phyloP scores from a whole-genome alignment of 1,284 basidiomycete genomes.

The Vanrija humicola region DNA sequence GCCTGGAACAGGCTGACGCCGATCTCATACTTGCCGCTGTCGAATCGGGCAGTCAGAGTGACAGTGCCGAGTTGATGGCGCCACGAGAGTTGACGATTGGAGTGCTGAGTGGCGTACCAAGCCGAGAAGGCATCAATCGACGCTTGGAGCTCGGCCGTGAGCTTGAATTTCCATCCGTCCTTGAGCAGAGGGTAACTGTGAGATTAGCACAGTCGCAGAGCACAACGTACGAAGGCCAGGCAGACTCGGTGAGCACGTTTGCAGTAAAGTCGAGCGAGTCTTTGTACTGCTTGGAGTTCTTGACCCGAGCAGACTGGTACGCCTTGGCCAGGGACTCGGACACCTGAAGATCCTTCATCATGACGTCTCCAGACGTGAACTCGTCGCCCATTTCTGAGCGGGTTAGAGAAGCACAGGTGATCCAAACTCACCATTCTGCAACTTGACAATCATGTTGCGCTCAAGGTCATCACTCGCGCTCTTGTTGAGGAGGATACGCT shows the following conservation, averaged over 20 bases:
- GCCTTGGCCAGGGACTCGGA: slow-evolving; percentile 50
- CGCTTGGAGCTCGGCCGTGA: slow-evolving; percentile 60
- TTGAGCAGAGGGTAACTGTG: slow-evolving; percentile 38
- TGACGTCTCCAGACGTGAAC: slow-evolving; percentile 49
- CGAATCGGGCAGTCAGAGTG: slow-evolving; percentile 67
- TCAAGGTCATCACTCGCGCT: slow-evolving; percentile 91
- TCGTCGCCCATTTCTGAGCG: slow-evolving; percentile 49
- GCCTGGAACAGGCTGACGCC: slow-evolving; percentile 88
- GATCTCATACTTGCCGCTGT: slow-evolving; percentile 72
- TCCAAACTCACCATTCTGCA: slow-evolving; percentile 64
- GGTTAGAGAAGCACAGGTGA: slow-evolving; percentile 38
- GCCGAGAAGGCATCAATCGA: slow-evolving; percentile 60
- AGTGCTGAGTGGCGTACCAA: slow-evolving; percentile 73
- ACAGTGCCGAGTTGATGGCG: slow-evolving; percentile 76
- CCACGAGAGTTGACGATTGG: slow-evolving; percentile 67
- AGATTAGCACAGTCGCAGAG: not conserved
- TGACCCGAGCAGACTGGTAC: slow-evolving; percentile 48
- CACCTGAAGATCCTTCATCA: slow-evolving; percentile 50
- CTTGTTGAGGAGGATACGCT: slow-evolving; percentile 77
- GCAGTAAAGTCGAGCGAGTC: slow-evolving; percentile 51
- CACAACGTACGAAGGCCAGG: slow-evolving; percentile 54
- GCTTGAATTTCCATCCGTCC: slow-evolving; percentile 43
- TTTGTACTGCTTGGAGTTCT: slow-evolving; percentile 41
- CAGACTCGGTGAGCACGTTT: slow-evolving; percentile 55
- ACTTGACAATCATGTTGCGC: slow-evolving; percentile 76